A percentile compares a stretch with the other conserved stretches of the same genome.
Evolutionary conservation across 1,284 basidiomycete genomes (phyloP).

Genomic region (Malassezia caprae): DNA sequence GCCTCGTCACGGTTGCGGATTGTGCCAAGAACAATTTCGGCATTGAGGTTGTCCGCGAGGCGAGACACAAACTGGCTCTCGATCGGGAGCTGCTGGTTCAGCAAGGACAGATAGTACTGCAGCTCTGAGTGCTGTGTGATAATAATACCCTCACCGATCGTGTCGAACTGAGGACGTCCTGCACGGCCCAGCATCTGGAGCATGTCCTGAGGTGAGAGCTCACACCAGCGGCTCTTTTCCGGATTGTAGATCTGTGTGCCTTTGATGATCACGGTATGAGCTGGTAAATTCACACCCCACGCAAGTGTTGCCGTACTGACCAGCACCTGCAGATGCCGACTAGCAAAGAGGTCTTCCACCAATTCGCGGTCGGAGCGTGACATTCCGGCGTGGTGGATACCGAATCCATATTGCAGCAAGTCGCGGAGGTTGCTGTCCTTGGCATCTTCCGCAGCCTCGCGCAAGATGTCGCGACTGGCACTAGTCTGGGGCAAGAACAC

Average conservation of each 20-base stretch:
- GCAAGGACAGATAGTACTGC: slow-evolving; percentile 65
- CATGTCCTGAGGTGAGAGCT: slow-evolving; percentile 90
- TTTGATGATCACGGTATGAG: slow-evolving; percentile 97
- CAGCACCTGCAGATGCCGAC: slow-evolving; percentile 84
- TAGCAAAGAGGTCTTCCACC: slow-evolving; percentile 88
- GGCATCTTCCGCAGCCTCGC: slow-evolving; percentile 65
- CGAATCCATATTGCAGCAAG: slow-evolving; percentile 88
- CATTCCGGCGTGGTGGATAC: slow-evolving; percentile 99
- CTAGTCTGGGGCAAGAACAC: slow-evolving; percentile 61
- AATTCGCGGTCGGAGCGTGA: slow-evolving; percentile 79
- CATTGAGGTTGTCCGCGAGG: slow-evolving; percentile 91
- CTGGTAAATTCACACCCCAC: slow-evolving; percentile 98
- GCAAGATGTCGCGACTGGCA: slow-evolving; percentile 36
- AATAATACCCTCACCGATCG: slow-evolving; percentile 93
- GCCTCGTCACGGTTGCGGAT: slow-evolving; percentile 87
- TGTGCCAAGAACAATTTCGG: slow-evolving; percentile 91
- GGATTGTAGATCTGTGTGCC: slow-evolving; percentile 99
- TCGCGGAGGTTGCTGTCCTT: slow-evolving; percentile 78
- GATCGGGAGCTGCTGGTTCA: slow-evolving; percentile 59
- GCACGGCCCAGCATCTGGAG: slow-evolving; percentile 98
- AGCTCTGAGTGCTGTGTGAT: slow-evolving; percentile 95
- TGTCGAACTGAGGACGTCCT: slow-evolving; percentile 94
- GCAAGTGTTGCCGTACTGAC: slow-evolving; percentile 96
- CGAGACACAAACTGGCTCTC: slow-evolving; percentile 89
- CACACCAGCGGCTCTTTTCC: slow-evolving; percentile 94